phyloP scores from a whole-genome alignment of 2,329 filamentous ascomycete species.

The Monilinia laxa region DNA sequence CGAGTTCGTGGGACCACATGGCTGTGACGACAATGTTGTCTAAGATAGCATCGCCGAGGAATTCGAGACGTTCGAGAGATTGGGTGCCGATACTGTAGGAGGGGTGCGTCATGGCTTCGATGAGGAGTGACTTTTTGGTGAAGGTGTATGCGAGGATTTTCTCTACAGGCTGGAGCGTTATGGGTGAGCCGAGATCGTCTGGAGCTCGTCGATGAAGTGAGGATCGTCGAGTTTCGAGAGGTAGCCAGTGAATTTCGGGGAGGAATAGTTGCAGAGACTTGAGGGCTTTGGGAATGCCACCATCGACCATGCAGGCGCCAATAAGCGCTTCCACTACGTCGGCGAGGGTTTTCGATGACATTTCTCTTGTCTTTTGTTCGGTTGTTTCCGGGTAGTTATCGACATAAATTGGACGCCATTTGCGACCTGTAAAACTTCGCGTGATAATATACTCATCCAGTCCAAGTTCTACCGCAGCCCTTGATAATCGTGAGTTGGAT shows the following conservation, averaged over 20 bases:
- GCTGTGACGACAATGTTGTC: conserved; percentile 70
- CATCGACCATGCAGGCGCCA: conserved; percentile 69
- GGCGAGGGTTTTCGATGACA: conserved; percentile 78
- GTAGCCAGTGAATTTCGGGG: conserved; percentile 55
- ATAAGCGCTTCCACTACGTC: conserved; percentile 87
- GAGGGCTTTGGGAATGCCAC: conserved; percentile 63
- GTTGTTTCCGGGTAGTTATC: conserved; percentile 43
- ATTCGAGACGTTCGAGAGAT: conserved; percentile 74
- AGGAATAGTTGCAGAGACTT: conserved; percentile 67
- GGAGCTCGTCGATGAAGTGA: conserved; percentile 48
- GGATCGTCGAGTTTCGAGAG: conserved; percentile 45
- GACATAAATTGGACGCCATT: conserved; percentile 70
- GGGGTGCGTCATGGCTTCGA: conserved; percentile 79
- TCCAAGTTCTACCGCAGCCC: conserved; percentile 60
- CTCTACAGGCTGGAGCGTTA: conserved; percentile 53
- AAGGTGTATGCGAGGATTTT: conserved; percentile 71
- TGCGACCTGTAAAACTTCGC: conserved; percentile 62
- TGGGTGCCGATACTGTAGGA: conserved; percentile 53
- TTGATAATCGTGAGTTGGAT: conserved; percentile 70
- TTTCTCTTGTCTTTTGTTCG: conserved; percentile 32
- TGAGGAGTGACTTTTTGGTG: conserved; percentile 62
- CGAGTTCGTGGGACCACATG: conserved; percentile 50
- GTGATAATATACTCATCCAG: conserved; percentile 73
- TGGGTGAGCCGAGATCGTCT: conserved; percentile 41
- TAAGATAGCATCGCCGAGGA: conserved; percentile 81